phyloP scores from a whole-genome alignment of 208 protist species.

The Crithidia thermophila region DNA sequence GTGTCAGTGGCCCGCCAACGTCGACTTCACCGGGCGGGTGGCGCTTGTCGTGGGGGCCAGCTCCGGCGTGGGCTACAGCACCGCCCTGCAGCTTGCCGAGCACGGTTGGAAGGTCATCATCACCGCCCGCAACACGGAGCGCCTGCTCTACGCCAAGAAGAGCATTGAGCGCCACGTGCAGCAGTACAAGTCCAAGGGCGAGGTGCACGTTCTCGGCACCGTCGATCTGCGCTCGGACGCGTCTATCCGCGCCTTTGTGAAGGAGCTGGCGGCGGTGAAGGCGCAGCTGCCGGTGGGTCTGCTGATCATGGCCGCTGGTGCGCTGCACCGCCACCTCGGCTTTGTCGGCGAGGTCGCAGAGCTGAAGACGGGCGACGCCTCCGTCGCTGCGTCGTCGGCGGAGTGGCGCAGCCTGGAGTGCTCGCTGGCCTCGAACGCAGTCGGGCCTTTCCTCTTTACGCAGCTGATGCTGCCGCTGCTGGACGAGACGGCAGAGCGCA shows the following conservation, averaged over 20 bases:
- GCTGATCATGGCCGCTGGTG: conserved; percentile 81
- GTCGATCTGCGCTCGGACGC: conserved; percentile 69
- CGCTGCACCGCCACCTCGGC: conserved; percentile 59
- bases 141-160: conserved; percentile 58
- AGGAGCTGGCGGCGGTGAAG: conserved; percentile 35
- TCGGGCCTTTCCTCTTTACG: conserved; percentile 81
- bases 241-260: conserved; percentile 75
- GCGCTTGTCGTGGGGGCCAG: conserved; percentile 82
- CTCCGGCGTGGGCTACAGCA: conserved; percentile 78
- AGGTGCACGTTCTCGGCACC: conserved; percentile 63
- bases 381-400: conserved; percentile 13
- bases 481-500: conserved; percentile 52
- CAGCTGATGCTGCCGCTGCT: conserved; percentile 75
- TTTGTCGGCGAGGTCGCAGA: conserved; percentile 26
- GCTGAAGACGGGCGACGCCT: conserved; percentile 15
- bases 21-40: conserved; percentile 63
- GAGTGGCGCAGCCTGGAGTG: conserved; percentile 59
- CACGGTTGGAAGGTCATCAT: conserved; percentile 84
- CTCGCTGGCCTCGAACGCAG: conserved; percentile 82
- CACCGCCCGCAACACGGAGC: conserved; percentile 53
- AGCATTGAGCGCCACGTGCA: conserved; percentile 37
- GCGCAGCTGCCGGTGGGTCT: conserved; percentile 54
- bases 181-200: conserved; percentile 14
- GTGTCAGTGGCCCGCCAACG: conserved; percentile 64
- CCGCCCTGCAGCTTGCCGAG: conserved; percentile 64